Conservation (phyloP, 305 asterid species). For the Solanum hybrid region DNA sequence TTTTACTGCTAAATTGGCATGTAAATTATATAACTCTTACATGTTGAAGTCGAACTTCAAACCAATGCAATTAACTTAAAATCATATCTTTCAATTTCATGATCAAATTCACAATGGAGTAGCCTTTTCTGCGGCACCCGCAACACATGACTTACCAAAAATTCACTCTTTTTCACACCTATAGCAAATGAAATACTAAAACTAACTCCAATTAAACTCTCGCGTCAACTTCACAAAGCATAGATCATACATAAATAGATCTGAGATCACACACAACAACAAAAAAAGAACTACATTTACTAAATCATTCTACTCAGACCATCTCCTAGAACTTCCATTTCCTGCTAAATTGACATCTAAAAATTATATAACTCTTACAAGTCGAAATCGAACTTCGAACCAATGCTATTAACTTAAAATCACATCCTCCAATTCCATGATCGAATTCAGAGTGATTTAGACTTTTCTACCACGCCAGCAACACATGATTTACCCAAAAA, state of each 20-base stretch:
- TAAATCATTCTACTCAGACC: not conserved
- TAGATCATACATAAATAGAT: not conserved
- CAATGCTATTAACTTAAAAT: not conserved
- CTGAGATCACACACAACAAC: not conserved
- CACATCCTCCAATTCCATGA: not conserved
- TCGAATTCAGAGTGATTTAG: not conserved
- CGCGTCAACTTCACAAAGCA: not conserved
- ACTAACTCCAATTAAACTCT: not conserved
- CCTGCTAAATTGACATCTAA: not conserved
- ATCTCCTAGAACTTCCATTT: not conserved
- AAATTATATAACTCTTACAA: not conserved
- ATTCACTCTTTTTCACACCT: not conserved
- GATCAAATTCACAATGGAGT: not conserved
- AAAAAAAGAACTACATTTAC: not conserved
- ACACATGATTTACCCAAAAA: not conserved
- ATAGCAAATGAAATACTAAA: not conserved
- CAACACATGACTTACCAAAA: not conserved
- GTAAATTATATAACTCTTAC: not conserved
- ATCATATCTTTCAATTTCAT: not conserved
- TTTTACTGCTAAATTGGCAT: not conserved
- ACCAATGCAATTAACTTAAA: not conserved
- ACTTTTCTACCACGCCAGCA: not conserved
- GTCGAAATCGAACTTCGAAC: not conserved
- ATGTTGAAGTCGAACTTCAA: not conserved
- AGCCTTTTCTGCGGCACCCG: not conserved